Conservation (phyloP, 179 eudicot species). For the Sideroxylon spinosum region DNA sequence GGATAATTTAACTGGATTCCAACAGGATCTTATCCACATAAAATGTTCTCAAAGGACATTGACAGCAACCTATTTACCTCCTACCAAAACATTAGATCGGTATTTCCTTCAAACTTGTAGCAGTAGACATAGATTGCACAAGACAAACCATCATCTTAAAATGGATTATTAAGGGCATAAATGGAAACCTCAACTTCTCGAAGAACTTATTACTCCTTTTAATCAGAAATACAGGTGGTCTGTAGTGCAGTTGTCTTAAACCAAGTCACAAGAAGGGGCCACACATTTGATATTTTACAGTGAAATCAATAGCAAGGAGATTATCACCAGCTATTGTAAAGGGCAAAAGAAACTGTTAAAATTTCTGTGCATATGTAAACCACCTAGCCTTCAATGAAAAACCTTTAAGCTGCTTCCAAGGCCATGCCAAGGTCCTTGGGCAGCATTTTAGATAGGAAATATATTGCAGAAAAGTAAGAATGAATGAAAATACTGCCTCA, state of each 20-base stretch:
- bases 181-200: background rate
- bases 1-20: background rate
- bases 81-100: background rate
- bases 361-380: background rate
- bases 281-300: background rate
- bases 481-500: background rate
- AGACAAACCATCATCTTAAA: no score
- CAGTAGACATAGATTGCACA: no score
- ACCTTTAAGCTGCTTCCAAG: slow-evolving; percentile 11
- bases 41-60: background rate
- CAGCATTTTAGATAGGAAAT: background rate
- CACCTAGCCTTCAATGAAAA: background rate
- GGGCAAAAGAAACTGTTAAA: background rate
- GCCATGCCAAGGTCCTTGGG: slow-evolving; percentile 4
- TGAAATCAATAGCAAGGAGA: background rate
- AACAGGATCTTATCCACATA: background rate
- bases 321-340: background rate
- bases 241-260: background rate
- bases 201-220: background rate
- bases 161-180: background rate
- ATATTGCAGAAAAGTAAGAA: background rate
- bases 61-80: background rate
- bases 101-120: background rate
- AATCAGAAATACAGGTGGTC: background rate
- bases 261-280: background rate